Base-by-base conservation (phyloP, 1,284 basidiomycete genomes). In the Cystobasidium pallidum region DNA sequence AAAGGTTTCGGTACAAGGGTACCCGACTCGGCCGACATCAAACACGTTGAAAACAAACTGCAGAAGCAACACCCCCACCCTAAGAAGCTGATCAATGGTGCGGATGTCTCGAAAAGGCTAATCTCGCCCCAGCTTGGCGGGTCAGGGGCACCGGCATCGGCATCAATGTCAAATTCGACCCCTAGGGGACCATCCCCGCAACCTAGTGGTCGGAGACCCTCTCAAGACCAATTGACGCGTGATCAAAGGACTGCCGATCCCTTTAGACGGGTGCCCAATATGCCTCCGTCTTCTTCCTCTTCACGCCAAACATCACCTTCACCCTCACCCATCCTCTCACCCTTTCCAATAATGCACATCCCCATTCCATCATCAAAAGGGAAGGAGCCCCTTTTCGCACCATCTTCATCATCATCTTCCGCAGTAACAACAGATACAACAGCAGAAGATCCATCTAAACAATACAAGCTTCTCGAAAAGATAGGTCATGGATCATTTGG, bases 381-480 rank as follows among this genome's bases (percentile, higher is more conserved):
- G 13, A 57, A 57, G 36, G 54, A 57, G 10, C 32, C 54, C 7
- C 54, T 21, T 41, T 10, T 28, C 10, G 6, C 36, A 13, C 13
- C 36, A 39, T 32, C 66, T 26, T 30, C 66, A 11, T 19, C 54
- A 8, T 21, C 54, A 45, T 43, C 26, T 59, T 21, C 57, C n/a
- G n/a, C n/a, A n/a, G n/a, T n/a, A 49, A 28, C 24, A 6, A 19
- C 58, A 43, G 39, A 28, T n/a, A 2, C 47, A 39, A 34, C 52
- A 32, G 21, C 34, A 52, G 75, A 76, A 45, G 73, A 79, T 70
- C 78, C 79, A 21, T 76, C 78, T 13, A 77, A 79, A 54, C 78
- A 95, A 79, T 98, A 98, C 81, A 91, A 91, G 51, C 84, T 99
- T 24, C 86, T 95, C 72, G 93, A 98, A 82, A 96, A 95, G 82